Base-by-base conservation (phyloP, 345 rosid species). In the Acer yangbiense region DNA sequence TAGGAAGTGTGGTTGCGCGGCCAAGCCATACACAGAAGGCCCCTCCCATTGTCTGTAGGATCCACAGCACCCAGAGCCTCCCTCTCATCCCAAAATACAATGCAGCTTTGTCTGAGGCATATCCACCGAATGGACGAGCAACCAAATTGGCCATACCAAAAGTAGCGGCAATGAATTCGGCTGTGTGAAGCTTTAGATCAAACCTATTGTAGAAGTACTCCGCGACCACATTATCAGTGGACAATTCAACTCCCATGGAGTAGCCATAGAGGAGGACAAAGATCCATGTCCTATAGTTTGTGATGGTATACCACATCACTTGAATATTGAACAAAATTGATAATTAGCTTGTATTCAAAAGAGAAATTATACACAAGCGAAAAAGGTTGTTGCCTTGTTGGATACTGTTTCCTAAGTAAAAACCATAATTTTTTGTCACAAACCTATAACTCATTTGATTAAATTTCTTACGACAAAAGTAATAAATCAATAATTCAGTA, bases 271-370 rank as follows among this genome's bases (percentile, higher is more conserved):
- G 91, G 18, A 94, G 92, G 75, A 85, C 92, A 81, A 92, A 94
- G 78, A 94, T 85, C 97, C 97, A 94, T 9, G 98, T 94, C 81
- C 98, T 87, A 48, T 92, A 94, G 83, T 94, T 94, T 5, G 92
- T 91, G 80, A 92, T 55, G 14, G 97, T 94, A 77, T 91, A 85
- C 97, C 93, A 91, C 5, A 94, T n/a, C 55, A 94, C 89, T 97
- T 94, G 89, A 74, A 43, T 5, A 39, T 35, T 18, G 2, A 3
- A 27, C 29, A 57, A 9, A 35, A 32, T 9, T 50, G 4, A 50
- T 50, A 50, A 4, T 50, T 14, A 48, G 16, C 2, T 2, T 10
- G 11, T 50, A 50, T 50, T 16, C 17, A 50, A 50, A 13, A 32
- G 6, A 32, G 39, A 32, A 32, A 32, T 32, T 32, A 2, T 32